Evolutionary conservation across 352 stramenopile species (phyloP), one percentile per base, ranked within the genome.

Genomic region (Peronospora destructor): DNA sequence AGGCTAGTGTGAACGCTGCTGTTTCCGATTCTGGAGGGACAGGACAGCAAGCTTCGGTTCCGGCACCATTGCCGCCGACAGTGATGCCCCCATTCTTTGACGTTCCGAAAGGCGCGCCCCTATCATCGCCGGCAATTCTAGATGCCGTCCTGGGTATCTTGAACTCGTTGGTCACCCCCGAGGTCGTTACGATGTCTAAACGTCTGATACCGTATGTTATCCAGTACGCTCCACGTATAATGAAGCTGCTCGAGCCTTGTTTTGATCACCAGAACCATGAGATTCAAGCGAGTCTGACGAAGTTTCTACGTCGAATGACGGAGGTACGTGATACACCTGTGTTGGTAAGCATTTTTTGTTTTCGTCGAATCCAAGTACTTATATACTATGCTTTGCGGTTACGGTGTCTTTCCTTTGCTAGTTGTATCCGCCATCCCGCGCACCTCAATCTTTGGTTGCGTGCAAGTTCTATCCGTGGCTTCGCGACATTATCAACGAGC

Each of bases 381-480:
- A 43, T 39, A 9, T 45, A 49, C 16, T 45, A 8, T 36, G 6
- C 26, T 23, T 32, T 1, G 17, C 12, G 14, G 11, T 38, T 36
- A 23, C 33, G 33, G n/a, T 54, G 36, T 37, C 30, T 53, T 39
- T 35, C 6, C 26, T 36, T 45, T 9, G 54, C 16, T 66, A 94
- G 80, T 59, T 94, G 28, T 93, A 91, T 56, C 84, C 84, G 21
- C 81, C 83, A 1, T 76, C 60, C 25, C 68, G 66, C 16, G 71
- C 80, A 4, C 79, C 83, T 0, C 76, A 84, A 48, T 74, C 87
- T 34, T 61, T 95, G 5, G 56, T 87, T 6, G 68, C 78, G 32
- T 91, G 83, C 58, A 91, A 92, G 30, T 95, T 92, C 38, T 95
- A 95, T 56, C 76, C 75, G 11, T 95, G 84, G 84, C 73, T 95